A percentile compares a stretch with the other conserved stretches of the same genome.
These are phyloP conservation scores for Leucogyrophana mollusca DNA, from an alignment of 768 basidiomycete genomes.

Conservation along the genomic window DNA sequence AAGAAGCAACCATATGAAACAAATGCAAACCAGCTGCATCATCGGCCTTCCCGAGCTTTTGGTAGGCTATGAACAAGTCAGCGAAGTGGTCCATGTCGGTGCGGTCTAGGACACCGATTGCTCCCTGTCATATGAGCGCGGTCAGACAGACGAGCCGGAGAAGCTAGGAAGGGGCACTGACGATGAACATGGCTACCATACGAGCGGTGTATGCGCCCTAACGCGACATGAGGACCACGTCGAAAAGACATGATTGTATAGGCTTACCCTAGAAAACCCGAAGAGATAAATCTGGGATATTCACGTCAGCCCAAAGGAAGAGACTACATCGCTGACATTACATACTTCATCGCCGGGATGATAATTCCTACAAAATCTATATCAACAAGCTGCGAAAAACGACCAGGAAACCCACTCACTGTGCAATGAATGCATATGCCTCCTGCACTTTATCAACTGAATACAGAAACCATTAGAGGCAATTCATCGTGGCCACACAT, in stretches of 20 bases:
- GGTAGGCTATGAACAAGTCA: slow-evolving; percentile 58
- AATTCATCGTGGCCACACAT: slow-evolving; percentile 1
- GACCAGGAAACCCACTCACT: slow-evolving; percentile 43
- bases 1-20: neutral
- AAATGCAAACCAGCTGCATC: slow-evolving; percentile 40
- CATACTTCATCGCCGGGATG: slow-evolving; percentile 68
- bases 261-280: slow-evolving; percentile 67
- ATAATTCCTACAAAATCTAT: slow-evolving; percentile 52
- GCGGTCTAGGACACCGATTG: slow-evolving; percentile 69
- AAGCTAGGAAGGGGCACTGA: slow-evolving; percentile 26
- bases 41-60: slow-evolving; percentile 56
- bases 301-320: slow-evolving; percentile 7
- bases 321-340: neutral
- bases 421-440: slow-evolving; percentile 77
- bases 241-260: neutral
- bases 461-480: neutral
- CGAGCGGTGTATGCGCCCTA: slow-evolving; percentile 78
- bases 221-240: slow-evolving; percentile 7
- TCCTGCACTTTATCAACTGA: slow-evolving; percentile 74
- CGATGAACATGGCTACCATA: slow-evolving; percentile 72
- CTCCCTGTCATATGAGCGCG: slow-evolving; percentile 42
- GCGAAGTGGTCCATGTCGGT: slow-evolving; percentile 73
- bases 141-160: neutral
- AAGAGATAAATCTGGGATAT: slow-evolving; percentile 64
- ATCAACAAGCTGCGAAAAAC: neutral